Base-by-base conservation (phyloP, 257 asterid species). In the Scutellaria minor region DNA sequence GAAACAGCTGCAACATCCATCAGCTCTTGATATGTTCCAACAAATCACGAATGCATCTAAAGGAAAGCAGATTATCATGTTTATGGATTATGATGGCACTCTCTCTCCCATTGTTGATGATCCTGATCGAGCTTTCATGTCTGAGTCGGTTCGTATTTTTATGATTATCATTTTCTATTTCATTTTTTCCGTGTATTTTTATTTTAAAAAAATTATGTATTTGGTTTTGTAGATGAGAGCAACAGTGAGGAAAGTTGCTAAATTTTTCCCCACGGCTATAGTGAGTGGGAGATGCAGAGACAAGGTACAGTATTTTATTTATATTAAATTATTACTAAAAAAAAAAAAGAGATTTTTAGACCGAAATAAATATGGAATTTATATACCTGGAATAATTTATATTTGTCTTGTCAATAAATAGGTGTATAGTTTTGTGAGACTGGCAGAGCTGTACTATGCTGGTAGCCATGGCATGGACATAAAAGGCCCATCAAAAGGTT, bases 391-490 rank as follows among this genome's bases (percentile, higher is more conserved):
- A 18, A n/a, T 67, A 40, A 75, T 58, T 12, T 13, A 0, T 24
- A 15, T 9, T 11, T 8, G 8, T 59, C 1, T 24, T 20, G 13
- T 55, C 22, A 31, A 20, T 4, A 14, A 2, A 60, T 67, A 92
- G 98, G 98, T 95, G 31, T 90, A 95, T 54, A 85, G 80, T 46
- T 95, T 95, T 79, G 99, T 95, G 75, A 84, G 89, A n/a, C 78
- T 95, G 76, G 91, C 94, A 70, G 99, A 90, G 83, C 78, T 95
- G 84, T 92, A 92, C 83, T 95, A 95, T 46, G 99, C 99, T 50
- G 99, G 99, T 39, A 95, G 99, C 90, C 99, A 95, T 82, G 99
- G 99, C 18, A 95, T 95, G 99, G 99, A 95, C 89, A 95, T 95
- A 58, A 88, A 88, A 82, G 97, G 96, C 65, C 99, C 99, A 75